Conservation (phyloP, 23 red algal genomes). For the Gracilaria domingensis region DNA sequence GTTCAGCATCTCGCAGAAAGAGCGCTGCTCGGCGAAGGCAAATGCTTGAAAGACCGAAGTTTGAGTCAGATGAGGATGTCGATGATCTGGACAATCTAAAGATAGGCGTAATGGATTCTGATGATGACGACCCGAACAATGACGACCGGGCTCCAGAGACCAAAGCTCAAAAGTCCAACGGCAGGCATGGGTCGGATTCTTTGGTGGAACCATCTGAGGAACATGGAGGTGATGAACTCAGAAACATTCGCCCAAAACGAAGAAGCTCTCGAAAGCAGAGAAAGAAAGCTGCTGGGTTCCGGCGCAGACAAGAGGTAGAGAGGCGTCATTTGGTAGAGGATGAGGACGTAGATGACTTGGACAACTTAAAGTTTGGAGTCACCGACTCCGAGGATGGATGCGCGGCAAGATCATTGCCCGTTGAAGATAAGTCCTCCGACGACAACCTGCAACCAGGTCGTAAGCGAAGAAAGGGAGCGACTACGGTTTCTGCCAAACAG, state of each 20-base stretch:
- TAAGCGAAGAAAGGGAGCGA: too few relatives aligned
- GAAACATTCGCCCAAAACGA: too few relatives aligned
- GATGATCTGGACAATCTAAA: slow-evolving; percentile 63
- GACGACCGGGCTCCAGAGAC: neutral
- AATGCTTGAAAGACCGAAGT: slow-evolving; percentile 1
- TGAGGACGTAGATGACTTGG: slow-evolving; percentile 68
- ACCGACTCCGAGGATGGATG: neutral
- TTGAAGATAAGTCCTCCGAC: too few relatives aligned
- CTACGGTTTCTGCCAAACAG: too few relatives aligned
- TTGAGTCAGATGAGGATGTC: slow-evolving; percentile 51
- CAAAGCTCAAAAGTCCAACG: too few relatives aligned
- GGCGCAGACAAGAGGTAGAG: neutral
- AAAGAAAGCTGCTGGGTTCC: too few relatives aligned
- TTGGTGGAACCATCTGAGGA: too few relatives aligned
- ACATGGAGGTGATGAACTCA: too few relatives aligned
- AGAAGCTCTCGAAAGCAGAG: too few relatives aligned
- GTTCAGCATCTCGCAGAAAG: neutral
- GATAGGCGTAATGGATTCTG: slow-evolving; percentile 19
- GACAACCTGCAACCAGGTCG: too few relatives aligned
- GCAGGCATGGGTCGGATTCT: too few relatives aligned
- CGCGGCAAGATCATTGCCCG: too few relatives aligned
- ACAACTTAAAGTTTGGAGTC: slow-evolving; percentile 43
- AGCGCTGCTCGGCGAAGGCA: neutral
- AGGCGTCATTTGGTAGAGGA: slow-evolving; percentile 18
- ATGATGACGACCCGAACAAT: neutral